Percentiles rank a stretch among this genome's conserved stretches.
Conservation (phyloP, 441 rosid genomes). For the Theobroma grandiflorum region DNA sequence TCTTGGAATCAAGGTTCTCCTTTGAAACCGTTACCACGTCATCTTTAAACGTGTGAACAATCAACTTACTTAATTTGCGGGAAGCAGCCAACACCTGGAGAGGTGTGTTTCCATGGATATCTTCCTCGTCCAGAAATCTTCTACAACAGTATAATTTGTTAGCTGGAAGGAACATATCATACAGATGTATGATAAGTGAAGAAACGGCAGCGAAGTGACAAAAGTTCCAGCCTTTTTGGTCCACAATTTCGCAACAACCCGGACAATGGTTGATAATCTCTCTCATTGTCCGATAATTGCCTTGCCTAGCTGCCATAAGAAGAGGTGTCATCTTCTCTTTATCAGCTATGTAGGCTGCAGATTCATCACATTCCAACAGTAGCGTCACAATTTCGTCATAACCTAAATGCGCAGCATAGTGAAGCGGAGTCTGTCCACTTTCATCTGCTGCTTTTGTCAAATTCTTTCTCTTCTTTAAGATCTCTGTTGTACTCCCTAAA, state of each 20-base stretch:
- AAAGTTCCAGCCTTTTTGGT: neutral
- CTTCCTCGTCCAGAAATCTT: neutral
- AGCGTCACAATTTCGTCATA: neutral
- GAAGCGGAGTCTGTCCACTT: conserved; percentile 39
- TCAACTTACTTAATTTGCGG: neutral
- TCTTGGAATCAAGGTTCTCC: neutral
- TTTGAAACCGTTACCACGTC: neutral
- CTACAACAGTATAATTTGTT: neutral
- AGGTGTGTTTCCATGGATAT: neutral
- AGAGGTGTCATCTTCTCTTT: neutral
- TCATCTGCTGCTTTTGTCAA: conserved; percentile 21
- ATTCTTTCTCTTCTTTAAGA: neutral
- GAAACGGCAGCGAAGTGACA: no score
- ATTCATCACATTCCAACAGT: neutral
- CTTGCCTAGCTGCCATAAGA: conserved; percentile 1
- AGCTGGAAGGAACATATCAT: no score
- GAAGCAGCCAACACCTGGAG: neutral
- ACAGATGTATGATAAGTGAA: no score
- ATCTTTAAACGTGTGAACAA: neutral
- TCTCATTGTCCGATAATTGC: no score
- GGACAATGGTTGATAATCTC: no score
- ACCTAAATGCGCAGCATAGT: conserved; percentile 27
- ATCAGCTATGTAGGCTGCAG: neutral
- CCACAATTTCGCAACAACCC: no score
- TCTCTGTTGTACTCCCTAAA: neutral